Evolutionary conservation across 768 basidiomycete genomes (phyloP), one percentile per base, ranked within the genome.

Genomic region (Coprinopsis cinerea): DNA sequence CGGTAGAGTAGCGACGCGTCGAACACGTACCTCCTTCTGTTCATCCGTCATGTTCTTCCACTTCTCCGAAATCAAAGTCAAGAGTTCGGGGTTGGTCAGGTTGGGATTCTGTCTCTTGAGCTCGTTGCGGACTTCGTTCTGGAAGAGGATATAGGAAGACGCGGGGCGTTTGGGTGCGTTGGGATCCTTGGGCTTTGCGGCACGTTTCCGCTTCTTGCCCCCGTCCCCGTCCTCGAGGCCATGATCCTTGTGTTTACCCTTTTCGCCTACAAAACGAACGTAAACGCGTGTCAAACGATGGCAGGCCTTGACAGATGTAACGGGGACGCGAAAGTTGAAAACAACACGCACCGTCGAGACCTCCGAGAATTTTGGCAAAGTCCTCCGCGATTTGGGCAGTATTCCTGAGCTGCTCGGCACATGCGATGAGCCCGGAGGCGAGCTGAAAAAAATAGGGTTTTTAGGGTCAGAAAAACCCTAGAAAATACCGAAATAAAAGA

Each of bases 81-180:
- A 68, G 30, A 96, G 67, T 49, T 94, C 92, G 32, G 77, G 63
- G 62, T 96, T 84, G 30, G 76, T 66, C 51, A 92, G 65, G 7
- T 70, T 66, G 9, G 88, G 85, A 63, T 87, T 68, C 57, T 75
- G 66, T 32, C 73, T 71, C 70, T 85, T 83, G 57, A 94, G 74
- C 50, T 79, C 73, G 52, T 79, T 78, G 63, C 92, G 85, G 47
- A 92, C 76, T 13, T 88, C 87, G 63, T 95, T 96, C 70, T 97
- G 95, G 76, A 87, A 98, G 57, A 94, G 71, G 60, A 98, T 81
- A 69, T 95, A 98, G 17, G 92, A 92, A 5, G 89, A 89, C 13
- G 92, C 78, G 23, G 95, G 94, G 7, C 92, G 84, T 64, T 94
- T 96, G 26, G 95, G 95, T 51, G 92, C 92, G 66, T 93, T 87